phyloP scores from a whole-genome alignment of 164 flowering plant species.

The Chimonanthus salicifolius region DNA sequence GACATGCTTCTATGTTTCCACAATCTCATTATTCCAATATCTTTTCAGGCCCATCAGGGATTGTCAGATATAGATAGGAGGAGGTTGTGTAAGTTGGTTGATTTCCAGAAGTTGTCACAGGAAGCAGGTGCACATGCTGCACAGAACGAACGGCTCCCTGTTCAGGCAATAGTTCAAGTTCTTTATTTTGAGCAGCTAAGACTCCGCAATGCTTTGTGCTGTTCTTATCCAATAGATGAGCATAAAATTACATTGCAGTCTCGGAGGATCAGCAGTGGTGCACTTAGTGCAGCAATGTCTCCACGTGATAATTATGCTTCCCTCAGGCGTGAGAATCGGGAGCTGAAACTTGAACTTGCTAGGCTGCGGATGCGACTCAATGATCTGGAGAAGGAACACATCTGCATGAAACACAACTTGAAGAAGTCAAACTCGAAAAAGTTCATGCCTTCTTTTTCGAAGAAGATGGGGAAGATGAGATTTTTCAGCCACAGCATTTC shows the following conservation, averaged over 20 bases:
- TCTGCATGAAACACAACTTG: slow-evolving; percentile 81
- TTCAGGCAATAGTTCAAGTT: slow-evolving; percentile 89
- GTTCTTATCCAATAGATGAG: slow-evolving; percentile 49
- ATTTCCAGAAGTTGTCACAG: slow-evolving; percentile 88
- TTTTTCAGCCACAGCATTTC: slow-evolving; percentile 64
- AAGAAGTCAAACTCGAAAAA: slow-evolving; percentile 65
- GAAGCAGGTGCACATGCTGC: slow-evolving; percentile 99
- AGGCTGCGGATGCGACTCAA: slow-evolving; percentile 82
- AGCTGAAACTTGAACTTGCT: slow-evolving; percentile 86
- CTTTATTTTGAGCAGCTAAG: slow-evolving; percentile 88
- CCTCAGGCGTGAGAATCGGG: slow-evolving; percentile 82
- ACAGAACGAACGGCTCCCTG: slow-evolving; percentile 91
- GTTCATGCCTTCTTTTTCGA: slow-evolving; percentile 68
- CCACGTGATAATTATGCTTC: slow-evolving; percentile 97
- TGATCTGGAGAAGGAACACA: slow-evolving; percentile 90
- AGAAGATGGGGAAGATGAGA: slow-evolving; percentile 53
- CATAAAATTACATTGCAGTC: slow-evolving; percentile 62
- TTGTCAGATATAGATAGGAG: slow-evolving; percentile 69
- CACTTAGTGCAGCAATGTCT: slow-evolving; percentile 87
- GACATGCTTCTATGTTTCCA: not conserved
- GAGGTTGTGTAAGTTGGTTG: slow-evolving; percentile 75
- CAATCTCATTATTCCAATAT: slow-evolving; percentile 1
- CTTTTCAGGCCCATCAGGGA: slow-evolving; percentile 76
- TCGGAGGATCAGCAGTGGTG: slow-evolving; percentile 87
- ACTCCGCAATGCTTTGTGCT: slow-evolving; percentile 67